Base-by-base conservation (phyloP, 345 rosid species). In the Salix caprea region DNA sequence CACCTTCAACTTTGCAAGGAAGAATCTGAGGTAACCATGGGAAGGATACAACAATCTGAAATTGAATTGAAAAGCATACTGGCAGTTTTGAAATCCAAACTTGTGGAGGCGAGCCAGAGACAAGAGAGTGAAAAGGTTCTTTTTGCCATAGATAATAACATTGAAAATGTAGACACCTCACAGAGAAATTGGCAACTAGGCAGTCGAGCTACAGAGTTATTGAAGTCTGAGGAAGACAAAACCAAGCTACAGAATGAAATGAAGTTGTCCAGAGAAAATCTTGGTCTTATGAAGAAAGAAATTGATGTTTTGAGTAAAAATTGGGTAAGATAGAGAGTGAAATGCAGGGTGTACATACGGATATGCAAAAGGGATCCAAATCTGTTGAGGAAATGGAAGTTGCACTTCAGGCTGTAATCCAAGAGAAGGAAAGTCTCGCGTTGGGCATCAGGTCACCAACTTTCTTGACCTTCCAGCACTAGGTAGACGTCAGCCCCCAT, bases 71-170 rank as follows among this genome's bases (percentile, higher is more conserved):
- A 88, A 82, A 87, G 77, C 75, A 84, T 82, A 36, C 83, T 85
- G 15, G 80, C 74, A 2, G 71, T 71, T 69, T 61, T 93, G 85
- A 92, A 88, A 84, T 82, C 87, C 52, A 91, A 92, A 83, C 85
- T 90, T 0, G 94, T 92, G 74, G 98, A 91, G 80, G 97, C 90
- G 79, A 92, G 87, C 76, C 86, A 13, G 62, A 87, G 88, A 67
- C 94, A 85, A 37, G 96, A 96, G 70, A 86, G 80, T 18, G 97
- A 89, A 89, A 92, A 88, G 74, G 92, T 92, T 75, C 91, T 96
- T 15, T 88, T 93, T 65, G 73, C 99, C 46, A 91, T 92, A 46
- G 98, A 96, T 68, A 93, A 96, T 28, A 28, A 28, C 78, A 75
- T 91, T 4, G 94, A 93, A 71, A 90, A 86, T 65, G 76, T 37